Base-by-base conservation (phyloP, 139 green algal genomes). In the Diplosphaera chodatii region DNA sequence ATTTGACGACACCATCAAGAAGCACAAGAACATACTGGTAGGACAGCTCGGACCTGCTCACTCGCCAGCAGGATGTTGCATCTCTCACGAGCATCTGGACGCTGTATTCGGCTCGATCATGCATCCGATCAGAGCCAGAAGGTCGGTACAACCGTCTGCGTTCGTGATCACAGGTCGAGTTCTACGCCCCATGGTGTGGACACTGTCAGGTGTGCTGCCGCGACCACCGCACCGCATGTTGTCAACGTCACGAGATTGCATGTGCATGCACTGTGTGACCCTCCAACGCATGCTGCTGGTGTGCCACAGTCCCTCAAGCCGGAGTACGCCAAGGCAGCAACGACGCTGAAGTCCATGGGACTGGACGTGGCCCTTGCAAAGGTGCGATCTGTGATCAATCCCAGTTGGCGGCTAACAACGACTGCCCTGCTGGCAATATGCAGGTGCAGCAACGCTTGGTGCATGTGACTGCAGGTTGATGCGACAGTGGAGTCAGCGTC, bases 121-220 rank as follows among this genome's bases (percentile, higher is more conserved):
- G 48, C 48, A 59, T n/a, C n/a, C n/a, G n/a, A n/a, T n/a, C n/a
- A n/a, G n/a, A n/a, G n/a, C n/a, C n/a, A n/a, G n/a, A n/a, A n/a
- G n/a, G n/a, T n/a, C 16, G 48, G 18, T 59, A 65, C 25, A 32
- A 64, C 25, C 13, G 32, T 41, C 27, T 40, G 18, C 29, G 16
- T 25, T 16, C 28, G n/a, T 18, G 25, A 74, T n/a, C n/a, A 59
- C 77, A 89, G 83, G 86, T 91, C 15, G 83, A 90, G 76, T 92
- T 91, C 74, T 91, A 91, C 56, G 88, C 88, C 4, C 88, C 88
- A 4, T 93, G 88, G 88, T 93, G 88, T 76, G 86, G 87, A 29
- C 88, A 93, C 72, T 93, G 88, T 77, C 86, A 93, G 79, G 84
- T 88, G 30, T 31, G 79, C n/a, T n/a, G n/a, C n/a, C n/a, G n/a